A percentile compares a stretch with the other conserved stretches of the same genome.
Evolutionary conservation across 2,329 filamentous ascomycete genomes (phyloP).

Genomic region (Pseudocercospora crystallina): DNA sequence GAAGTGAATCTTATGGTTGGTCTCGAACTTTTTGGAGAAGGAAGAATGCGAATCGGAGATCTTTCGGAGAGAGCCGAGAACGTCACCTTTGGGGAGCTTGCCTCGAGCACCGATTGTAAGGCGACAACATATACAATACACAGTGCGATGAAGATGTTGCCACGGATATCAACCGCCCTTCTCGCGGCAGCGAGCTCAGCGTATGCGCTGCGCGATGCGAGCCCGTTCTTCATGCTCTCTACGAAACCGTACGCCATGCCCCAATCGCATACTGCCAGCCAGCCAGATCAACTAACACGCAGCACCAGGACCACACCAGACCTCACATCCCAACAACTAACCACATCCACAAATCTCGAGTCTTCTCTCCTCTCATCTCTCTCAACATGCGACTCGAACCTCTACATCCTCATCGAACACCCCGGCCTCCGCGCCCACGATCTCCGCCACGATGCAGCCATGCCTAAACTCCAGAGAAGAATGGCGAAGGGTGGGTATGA

Average conservation of each 20-base stretch:
- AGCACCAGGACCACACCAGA: slow-evolving; percentile 5
- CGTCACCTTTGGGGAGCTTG: slow-evolving; percentile 4
- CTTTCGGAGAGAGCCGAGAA: background rate
- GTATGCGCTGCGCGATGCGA: slow-evolving; percentile 59
- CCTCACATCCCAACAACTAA: slow-evolving; percentile 22
- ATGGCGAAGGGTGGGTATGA: slow-evolving; percentile 40
- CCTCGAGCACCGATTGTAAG: background rate
- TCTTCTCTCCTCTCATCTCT: slow-evolving; percentile 41
- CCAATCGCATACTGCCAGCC: slow-evolving; percentile 10
- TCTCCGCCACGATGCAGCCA: slow-evolving; percentile 49
- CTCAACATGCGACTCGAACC: slow-evolving; percentile 43
- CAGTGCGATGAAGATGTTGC: slow-evolving; percentile 24
- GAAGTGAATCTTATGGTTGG: background rate
- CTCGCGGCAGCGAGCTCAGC: slow-evolving; percentile 39
- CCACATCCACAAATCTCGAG: slow-evolving; percentile 28
- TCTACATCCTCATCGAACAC: slow-evolving; percentile 76
- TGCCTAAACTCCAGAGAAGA: slow-evolving; percentile 54
- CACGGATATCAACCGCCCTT: slow-evolving; percentile 24
- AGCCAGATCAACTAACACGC: slow-evolving; percentile 21
- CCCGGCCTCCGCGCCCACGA: slow-evolving; percentile 71
- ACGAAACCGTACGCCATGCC: slow-evolving; percentile 64
- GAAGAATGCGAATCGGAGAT: slow-evolving; percentile 9
- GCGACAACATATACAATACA: slow-evolving; percentile 11
- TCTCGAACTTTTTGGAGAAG: slow-evolving; percentile 1
- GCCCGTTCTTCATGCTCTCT: slow-evolving; percentile 82